A percentile compares a stretch with the other conserved stretches of the same genome.
Conservation (phyloP, 371 early-diverging fungal species). For the Sporodiniella umbellata region DNA sequence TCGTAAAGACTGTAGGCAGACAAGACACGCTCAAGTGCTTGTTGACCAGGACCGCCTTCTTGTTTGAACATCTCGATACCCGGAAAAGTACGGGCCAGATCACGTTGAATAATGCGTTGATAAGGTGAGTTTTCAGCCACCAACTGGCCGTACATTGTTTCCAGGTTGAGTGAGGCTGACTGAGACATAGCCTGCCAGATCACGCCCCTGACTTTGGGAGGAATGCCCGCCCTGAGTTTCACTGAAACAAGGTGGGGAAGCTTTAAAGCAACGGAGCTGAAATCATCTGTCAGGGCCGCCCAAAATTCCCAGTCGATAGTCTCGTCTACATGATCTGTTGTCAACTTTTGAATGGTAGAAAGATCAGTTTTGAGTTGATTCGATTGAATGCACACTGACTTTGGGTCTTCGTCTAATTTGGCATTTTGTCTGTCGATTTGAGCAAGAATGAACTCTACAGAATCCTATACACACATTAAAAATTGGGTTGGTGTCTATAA, state of each 20-base stretch:
- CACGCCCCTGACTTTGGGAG: slow-evolving; percentile 74
- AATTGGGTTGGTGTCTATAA: too few species aligned
- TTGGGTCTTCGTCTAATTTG: slow-evolving; percentile 53
- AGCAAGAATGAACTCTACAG: slow-evolving; percentile 51
- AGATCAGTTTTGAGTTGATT: slow-evolving; percentile 52
- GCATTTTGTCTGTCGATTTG: slow-evolving; percentile 57
- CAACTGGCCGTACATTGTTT: slow-evolving; percentile 79
- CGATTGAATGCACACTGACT: slow-evolving; percentile 52
- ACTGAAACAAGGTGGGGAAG: slow-evolving; percentile 58
- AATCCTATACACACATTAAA: slow-evolving; percentile 27
- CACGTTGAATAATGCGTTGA: slow-evolving; percentile 85
- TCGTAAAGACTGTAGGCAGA: slow-evolving; percentile 91
- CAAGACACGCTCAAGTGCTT: slow-evolving; percentile 74
- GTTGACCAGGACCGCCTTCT: slow-evolving; percentile 80
- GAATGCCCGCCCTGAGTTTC: slow-evolving; percentile 78
- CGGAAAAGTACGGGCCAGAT: slow-evolving; percentile 89
- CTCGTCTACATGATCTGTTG: slow-evolving; percentile 14
- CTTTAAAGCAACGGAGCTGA: slow-evolving; percentile 57
- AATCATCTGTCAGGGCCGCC: slow-evolving; percentile 85
- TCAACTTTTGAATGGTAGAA: slow-evolving; percentile 59
- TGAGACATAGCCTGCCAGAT: slow-evolving; percentile 89
- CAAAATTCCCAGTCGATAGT: slow-evolving; percentile 89
- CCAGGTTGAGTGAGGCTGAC: slow-evolving; percentile 67
- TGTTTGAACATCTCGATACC: slow-evolving; percentile 79
- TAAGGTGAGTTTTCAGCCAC: slow-evolving; percentile 71